Base-by-base conservation (phyloP, 306 rosid species). In the Lathyrus oleraceus region DNA sequence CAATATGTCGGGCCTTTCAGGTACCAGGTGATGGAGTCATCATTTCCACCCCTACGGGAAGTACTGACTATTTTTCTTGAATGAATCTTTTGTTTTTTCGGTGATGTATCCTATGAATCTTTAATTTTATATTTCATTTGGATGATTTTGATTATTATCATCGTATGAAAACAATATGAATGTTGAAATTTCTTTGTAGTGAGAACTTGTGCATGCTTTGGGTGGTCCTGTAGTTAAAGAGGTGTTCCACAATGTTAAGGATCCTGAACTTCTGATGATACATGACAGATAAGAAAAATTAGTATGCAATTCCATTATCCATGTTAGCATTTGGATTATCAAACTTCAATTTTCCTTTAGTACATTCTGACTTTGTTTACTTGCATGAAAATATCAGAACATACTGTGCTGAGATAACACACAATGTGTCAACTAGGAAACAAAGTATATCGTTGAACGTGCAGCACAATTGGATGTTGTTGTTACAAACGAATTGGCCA, bases 21-120 rank as follows among this genome's bases (percentile, higher is more conserved):
- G 98, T 90, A 70, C 98, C 90, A 87, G 98, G 96, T 60, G 98
- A 94, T 70, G 98, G 98, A 75, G 98, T 94, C 70, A 94, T 90
- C 14, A 87, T 94, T 25, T 97, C 97, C 76, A 90, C 98, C 51
- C 98, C 98, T 39, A 94, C 97, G 0, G 98, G 97, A 84, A 94
- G 98, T 73, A 94, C 98, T 58, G 98, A 97, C 66, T 94, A 94
- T 83, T 90, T 97, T 53, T 90, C 98, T 6, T n/a, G n/a, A n/a
- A n/a, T n/a, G n/a, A n/a, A n/a, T n/a, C n/a, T n/a, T n/a, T n/a
- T n/a, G n/a, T n/a, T n/a, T n/a, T n/a, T n/a, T n/a, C n/a, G n/a
- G n/a, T n/a, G n/a, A n/a, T n/a, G n/a, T n/a, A n/a, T n/a, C n/a
- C n/a, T n/a, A n/a, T n/a, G n/a, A n/a, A n/a, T n/a, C n/a, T n/a